Percentiles rank a stretch among this genome's conserved stretches.
Evolutionary conservation across 345 rosid species (phyloP).

Genomic region (Passiflora organensis): DNA sequence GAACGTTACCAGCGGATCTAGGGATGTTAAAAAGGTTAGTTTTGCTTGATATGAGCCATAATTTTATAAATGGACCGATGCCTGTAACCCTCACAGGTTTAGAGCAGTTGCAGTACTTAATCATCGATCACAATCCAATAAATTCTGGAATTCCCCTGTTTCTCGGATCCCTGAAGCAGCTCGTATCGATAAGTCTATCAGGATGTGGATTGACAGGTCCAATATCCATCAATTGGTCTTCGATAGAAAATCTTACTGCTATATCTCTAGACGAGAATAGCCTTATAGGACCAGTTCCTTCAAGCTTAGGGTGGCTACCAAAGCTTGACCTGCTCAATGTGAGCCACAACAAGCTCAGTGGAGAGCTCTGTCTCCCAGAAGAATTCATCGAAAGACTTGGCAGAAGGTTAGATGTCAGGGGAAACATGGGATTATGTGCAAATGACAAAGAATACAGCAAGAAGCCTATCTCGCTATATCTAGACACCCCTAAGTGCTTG

Average conservation of each 20-base stretch:
- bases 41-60: conserved; percentile 44
- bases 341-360: conserved; percentile 35
- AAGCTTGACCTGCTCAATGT: conserved; percentile 36
- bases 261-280: conserved; percentile 34
- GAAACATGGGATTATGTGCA: conserved; percentile 34
- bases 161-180: conserved; percentile 22
- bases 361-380: conserved; percentile 25
- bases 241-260: conserved; percentile 31
- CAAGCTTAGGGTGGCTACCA: conserved; percentile 30
- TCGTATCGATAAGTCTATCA: conserved; percentile 35
- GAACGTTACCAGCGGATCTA: conserved; percentile 24
- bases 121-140: conserved; percentile 35
- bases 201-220: conserved; percentile 33
- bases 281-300: conserved; percentile 35
- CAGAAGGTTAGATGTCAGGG: conserved; percentile 37
- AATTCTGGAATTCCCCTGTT: conserved; percentile 30
- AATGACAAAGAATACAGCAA: conserved; percentile 14
- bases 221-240: conserved; percentile 30
- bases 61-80: conserved; percentile 35
- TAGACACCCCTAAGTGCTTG: conserved; percentile 26
- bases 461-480: conserved; percentile 19
- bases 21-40: conserved; percentile 34
- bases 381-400: conserved; percentile 38
- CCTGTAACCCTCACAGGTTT: conserved; percentile 38
- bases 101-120: conserved; percentile 29